phyloP scores from a whole-genome alignment of 2,329 filamentous ascomycete species.

The Talaromyces sp. region DNA sequence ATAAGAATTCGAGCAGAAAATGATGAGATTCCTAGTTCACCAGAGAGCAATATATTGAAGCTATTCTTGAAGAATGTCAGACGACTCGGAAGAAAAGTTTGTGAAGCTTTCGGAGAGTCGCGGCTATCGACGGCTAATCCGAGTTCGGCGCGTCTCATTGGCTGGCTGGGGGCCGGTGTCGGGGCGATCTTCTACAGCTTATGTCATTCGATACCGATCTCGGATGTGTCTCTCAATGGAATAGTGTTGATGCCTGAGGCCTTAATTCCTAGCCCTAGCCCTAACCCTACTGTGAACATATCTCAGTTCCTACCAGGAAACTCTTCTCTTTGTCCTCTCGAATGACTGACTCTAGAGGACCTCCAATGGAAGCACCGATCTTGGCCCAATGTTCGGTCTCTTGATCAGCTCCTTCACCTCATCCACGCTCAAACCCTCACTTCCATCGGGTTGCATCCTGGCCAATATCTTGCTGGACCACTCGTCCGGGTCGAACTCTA shows the following conservation, averaged over 20 bases:
- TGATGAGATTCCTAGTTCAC: background rate
- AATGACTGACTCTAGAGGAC: background rate
- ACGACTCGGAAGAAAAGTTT: background rate
- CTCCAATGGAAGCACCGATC: background rate
- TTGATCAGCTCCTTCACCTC: slow-evolving; percentile 21
- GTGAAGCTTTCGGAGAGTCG: background rate
- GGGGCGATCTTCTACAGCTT: background rate
- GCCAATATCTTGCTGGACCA: slow-evolving; percentile 16
- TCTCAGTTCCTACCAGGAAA: too few species aligned
- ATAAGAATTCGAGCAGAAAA: background rate
- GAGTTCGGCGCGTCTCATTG: background rate
- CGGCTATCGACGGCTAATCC: background rate
- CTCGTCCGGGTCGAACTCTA: slow-evolving; percentile 44
- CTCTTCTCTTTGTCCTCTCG: too few species aligned
- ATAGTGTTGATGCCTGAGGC: too few species aligned
- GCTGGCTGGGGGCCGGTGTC: background rate
- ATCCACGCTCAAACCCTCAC: slow-evolving; percentile 15
- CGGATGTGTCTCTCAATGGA: background rate
- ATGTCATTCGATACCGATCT: background rate
- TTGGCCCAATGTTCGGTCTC: background rate
- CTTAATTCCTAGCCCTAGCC: background rate
- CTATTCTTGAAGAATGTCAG: background rate
- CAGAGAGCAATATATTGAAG: background rate
- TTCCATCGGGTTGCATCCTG: slow-evolving; percentile 17
- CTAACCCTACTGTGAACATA: background rate